Evolutionary conservation across 768 basidiomycete species (phyloP).

Genomic region (Polyporus arcularius): DNA sequence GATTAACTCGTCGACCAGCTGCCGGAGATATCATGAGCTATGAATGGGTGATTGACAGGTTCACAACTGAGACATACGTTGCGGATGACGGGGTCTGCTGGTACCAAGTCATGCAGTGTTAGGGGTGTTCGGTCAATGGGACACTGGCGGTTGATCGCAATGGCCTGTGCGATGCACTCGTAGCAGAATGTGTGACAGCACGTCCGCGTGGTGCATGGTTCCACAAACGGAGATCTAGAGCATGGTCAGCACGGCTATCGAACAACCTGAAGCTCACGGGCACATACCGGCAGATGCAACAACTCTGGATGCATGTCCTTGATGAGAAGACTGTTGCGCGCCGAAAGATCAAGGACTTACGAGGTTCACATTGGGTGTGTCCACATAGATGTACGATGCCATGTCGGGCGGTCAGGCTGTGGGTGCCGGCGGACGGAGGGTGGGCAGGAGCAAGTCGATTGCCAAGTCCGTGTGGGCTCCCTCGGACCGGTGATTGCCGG

Average conservation of each 20-base stretch:
- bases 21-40: neutral
- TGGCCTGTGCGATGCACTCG: slow-evolving; percentile 76
- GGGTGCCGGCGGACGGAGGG: neutral
- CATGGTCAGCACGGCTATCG: slow-evolving; percentile 47
- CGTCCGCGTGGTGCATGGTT: slow-evolving; percentile 71
- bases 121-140: slow-evolving; percentile 83
- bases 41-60: neutral
- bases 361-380: slow-evolving; percentile 64
- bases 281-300: slow-evolving; percentile 72
- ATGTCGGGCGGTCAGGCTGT: slow-evolving; percentile 10
- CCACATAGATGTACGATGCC: slow-evolving; percentile 56
- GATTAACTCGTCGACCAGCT: slow-evolving; percentile 83
- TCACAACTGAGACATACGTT: slow-evolving; percentile 50
- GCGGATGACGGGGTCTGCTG: slow-evolving; percentile 76
- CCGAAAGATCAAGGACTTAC: slow-evolving; percentile 39
- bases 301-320: slow-evolving; percentile 46
- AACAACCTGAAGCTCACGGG: neutral
- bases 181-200: slow-evolving; percentile 87
- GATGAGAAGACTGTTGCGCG: neutral
- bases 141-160: slow-evolving; percentile 69
- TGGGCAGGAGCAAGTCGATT: neutral
- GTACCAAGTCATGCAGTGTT: slow-evolving; percentile 52
- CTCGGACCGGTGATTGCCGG: neutral
- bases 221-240: slow-evolving; percentile 55
- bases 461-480: neutral